Percentiles rank a stretch among this genome's conserved stretches.
Evolutionary conservation across 768 basidiomycete genomes (phyloP).

Genomic region (Russula lepida): DNA sequence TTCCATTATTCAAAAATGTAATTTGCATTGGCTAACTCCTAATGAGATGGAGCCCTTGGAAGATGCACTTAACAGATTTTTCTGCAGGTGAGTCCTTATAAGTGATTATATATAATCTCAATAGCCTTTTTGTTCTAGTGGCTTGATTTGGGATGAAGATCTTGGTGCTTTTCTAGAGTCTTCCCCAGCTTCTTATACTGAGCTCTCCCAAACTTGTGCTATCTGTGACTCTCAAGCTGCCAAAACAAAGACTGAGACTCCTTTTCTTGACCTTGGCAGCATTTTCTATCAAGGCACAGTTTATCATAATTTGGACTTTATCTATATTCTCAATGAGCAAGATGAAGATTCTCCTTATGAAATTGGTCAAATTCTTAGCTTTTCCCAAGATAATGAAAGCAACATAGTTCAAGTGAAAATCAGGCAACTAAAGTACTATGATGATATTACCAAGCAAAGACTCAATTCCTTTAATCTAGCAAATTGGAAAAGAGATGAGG

Average conservation of each 20-base stretch:
- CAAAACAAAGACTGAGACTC: slow-evolving; percentile 6
- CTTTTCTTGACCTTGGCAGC: slow-evolving; percentile 27
- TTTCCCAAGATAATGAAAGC: slow-evolving; percentile 26
- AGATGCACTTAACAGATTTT: slow-evolving; percentile 40
- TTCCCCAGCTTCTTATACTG: slow-evolving; percentile 29
- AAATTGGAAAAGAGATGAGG: slow-evolving; percentile 12
- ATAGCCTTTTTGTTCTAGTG: slow-evolving; percentile 22
- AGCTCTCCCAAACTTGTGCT: slow-evolving; percentile 24
- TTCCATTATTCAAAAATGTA: slow-evolving; percentile 51
- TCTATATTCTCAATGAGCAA: slow-evolving; percentile 38
- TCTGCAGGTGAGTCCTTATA: slow-evolving; percentile 40
- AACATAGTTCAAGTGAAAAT: slow-evolving; percentile 30
- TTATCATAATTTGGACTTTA: slow-evolving; percentile 55
- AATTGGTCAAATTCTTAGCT: slow-evolving; percentile 48
- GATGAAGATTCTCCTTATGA: slow-evolving; percentile 31
- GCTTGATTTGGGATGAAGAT: slow-evolving; percentile 45
- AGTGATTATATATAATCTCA: neutral
- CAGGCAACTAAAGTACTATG: slow-evolving; percentile 39
- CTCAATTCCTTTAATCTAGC: neutral
- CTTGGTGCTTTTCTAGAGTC: slow-evolving; percentile 37
- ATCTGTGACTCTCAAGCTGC: slow-evolving; percentile 3
- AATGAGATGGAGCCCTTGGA: slow-evolving; percentile 43
- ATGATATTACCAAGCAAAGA: slow-evolving; percentile 28
- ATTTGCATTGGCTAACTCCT: slow-evolving; percentile 35
- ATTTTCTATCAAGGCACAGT: slow-evolving; percentile 34